phyloP scores from a whole-genome alignment of 177 flowering plant species.

The Tripterygium wilfordii region DNA sequence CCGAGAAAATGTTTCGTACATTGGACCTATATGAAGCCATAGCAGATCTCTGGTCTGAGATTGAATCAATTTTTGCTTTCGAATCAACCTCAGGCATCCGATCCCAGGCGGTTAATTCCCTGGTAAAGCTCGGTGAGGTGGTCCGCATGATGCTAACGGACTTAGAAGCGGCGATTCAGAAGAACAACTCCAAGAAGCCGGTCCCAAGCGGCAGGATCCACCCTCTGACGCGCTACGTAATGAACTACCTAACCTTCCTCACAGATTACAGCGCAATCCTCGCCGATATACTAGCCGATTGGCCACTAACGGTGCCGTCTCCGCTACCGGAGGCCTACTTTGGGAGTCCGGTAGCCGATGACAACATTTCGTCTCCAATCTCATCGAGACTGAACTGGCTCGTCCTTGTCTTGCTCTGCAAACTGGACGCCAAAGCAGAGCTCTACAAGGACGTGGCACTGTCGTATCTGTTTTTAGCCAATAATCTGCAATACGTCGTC shows the following conservation, averaged over 20 bases:
- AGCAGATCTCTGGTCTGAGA: conserved; percentile 53
- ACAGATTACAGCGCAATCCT: conserved; percentile 55
- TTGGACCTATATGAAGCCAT: conserved; percentile 72
- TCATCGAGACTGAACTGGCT: conserved; percentile 65
- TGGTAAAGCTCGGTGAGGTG: conserved; percentile 56
- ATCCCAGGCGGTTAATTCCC: conserved; percentile 40
- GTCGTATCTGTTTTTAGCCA: conserved; percentile 74
- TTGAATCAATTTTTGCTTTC: conserved; percentile 57
- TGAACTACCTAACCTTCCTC: conserved; percentile 71
- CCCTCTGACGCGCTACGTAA: conserved; percentile 80
- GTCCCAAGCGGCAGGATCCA: conserved; percentile 71
- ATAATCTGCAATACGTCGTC: conserved; percentile 79
- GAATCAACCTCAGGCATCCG: conserved; percentile 47
- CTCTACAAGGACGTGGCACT: conserved; percentile 64
- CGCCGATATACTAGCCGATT: conserved; percentile 52
- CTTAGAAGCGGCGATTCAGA: conserved; percentile 72
- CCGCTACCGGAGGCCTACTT: conserved; percentile 51
- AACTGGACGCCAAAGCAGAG: conserved; percentile 69
- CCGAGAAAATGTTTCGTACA: conserved; percentile 71
- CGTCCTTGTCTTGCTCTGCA: conserved; percentile 67
- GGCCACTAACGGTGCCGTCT: conserved; percentile 18
- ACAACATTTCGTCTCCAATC: conserved; percentile 21
- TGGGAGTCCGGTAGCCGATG: conserved; percentile 17
- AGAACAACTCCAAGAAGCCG: conserved; percentile 47
- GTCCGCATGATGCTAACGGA: conserved; percentile 43